Conservation (phyloP, 345 rosid species). For the Hibiscus syriacus region DNA sequence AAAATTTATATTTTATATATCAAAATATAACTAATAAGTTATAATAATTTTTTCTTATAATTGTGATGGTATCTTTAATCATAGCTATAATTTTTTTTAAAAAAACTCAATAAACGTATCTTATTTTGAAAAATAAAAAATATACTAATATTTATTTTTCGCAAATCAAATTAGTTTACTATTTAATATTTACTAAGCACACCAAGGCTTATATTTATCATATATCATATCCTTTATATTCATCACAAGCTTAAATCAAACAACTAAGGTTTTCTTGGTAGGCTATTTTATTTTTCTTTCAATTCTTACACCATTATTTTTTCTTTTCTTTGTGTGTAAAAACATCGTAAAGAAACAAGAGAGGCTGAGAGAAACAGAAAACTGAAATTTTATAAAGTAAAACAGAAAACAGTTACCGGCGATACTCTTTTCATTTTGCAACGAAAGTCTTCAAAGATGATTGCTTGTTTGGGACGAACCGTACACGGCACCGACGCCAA, state of each 20-base stretch:
- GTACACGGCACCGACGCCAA: conserved; percentile 68
- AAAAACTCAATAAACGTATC: too few relatives aligned
- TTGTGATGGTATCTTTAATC: too few relatives aligned
- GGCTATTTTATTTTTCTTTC: neutral
- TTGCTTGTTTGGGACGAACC: conserved; percentile 62
- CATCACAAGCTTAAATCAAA: neutral
- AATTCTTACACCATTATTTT: neutral
- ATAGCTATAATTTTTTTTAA: too few relatives aligned
- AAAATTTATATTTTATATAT: too few relatives aligned
- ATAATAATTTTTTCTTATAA: too few relatives aligned
- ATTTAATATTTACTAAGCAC: too few relatives aligned
- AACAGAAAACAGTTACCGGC: conserved; percentile 3
- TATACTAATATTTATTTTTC: too few relatives aligned
- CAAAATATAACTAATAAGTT: too few relatives aligned
- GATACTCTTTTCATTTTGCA: neutral
- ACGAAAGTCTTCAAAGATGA: conserved; percentile 34
- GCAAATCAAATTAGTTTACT: too few relatives aligned
- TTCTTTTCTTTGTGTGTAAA: neutral
- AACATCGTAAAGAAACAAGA: neutral
- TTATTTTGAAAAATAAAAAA: too few relatives aligned
- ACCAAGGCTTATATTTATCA: neutral
- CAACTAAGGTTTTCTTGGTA: neutral
- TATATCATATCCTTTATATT: neutral
- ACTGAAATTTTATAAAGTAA: neutral
- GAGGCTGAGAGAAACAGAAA: neutral